Percentiles rank a stretch among this genome's conserved stretches.
Conservation (phyloP, 306 rosid genomes). For the Boehmeria nivea region DNA sequence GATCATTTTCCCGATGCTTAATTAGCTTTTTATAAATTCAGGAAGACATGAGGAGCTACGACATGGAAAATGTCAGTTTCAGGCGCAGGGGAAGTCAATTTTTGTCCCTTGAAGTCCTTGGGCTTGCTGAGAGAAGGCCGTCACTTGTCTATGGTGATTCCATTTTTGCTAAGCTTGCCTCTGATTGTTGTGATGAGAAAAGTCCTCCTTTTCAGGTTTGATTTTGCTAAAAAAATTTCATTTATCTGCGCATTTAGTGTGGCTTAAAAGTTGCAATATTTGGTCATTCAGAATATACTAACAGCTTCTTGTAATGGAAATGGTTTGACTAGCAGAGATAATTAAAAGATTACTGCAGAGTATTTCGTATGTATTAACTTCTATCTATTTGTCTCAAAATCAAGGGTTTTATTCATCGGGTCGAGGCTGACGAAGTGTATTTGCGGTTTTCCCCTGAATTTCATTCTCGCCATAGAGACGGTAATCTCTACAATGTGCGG, state of each 20-base stretch:
- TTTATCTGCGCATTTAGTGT: no score
- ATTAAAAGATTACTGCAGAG: not conserved
- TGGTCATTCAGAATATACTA: not conserved
- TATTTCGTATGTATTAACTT: not conserved
- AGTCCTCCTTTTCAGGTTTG: constrained; percentile 51
- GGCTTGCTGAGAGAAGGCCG: constrained; percentile 94
- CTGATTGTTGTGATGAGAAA: constrained; percentile 21
- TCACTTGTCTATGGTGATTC: constrained; percentile 81
- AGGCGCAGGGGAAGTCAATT: constrained; percentile 35
- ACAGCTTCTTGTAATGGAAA: not conserved
- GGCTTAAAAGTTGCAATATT: not conserved
- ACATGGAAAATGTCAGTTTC: constrained; percentile 59
- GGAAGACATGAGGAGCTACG: constrained; percentile 80
- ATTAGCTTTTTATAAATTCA: constrained; percentile 29
- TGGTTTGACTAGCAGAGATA: not conserved
- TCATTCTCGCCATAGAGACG: constrained; percentile 46
- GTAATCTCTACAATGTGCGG: constrained; percentile 45
- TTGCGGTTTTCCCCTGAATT: constrained; percentile 55
- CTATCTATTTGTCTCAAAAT: constrained; percentile 1
- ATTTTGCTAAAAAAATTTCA: not conserved
- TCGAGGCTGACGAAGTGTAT: constrained; percentile 76
- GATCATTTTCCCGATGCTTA: constrained; percentile 17
- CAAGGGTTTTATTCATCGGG: constrained; percentile 73
- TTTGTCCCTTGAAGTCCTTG: constrained; percentile 78
- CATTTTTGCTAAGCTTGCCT: constrained; percentile 54